Base-by-base conservation (phyloP, 1,284 basidiomycete species). In the Ceratobasidium theobromae region DNA sequence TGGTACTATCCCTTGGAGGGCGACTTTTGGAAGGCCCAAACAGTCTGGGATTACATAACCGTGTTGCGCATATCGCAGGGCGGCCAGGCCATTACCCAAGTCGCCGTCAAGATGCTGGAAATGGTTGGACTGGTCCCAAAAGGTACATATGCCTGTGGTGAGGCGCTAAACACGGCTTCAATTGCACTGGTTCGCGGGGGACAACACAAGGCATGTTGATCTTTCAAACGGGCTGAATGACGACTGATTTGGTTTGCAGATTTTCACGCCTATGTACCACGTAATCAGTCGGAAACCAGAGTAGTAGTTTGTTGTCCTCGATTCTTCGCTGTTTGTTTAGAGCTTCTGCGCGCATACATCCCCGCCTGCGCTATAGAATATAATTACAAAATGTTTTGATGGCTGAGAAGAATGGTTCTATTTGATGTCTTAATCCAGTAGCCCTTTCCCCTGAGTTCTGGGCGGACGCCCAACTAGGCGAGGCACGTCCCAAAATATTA, bases 1-100 rank as follows among this genome's bases (percentile, higher is more conserved):
- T 99, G 95, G 95, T 98, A 95, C 79, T 98, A 98, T 79, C 94
- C 95, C 3, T 84, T 98, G 51, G 95, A 96, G 77, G 95, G 49
- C 28, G 93, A 97, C 76, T 82, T 98, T 70, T 75, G 80, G 70
- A 96, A 98, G 78, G 90, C 92, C 11, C 96, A 99, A 81, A 98
- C 95, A 2, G 73, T 86, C 30, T 98, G 94, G 92, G 96, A 99
- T 75, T 86, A 88, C 71, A 79, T 94, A 72, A 91, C 88, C 18
- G 89, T 91, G 54, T 92, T 88, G 88, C 83, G 94, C 67, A 97
- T 93, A 82, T 93, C 91, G 77, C 88, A 85, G 81, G 84, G 91
- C 70, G 96, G 96, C 49, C 87, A 86, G 75, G 77, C 93, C 52
- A 83, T 96, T 66, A 95, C 91, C 52, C 95, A 97, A 75, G 89